phyloP scores from a whole-genome alignment of 495 filamentous ascomycete genomes.

The Aspergillus wentii region DNA sequence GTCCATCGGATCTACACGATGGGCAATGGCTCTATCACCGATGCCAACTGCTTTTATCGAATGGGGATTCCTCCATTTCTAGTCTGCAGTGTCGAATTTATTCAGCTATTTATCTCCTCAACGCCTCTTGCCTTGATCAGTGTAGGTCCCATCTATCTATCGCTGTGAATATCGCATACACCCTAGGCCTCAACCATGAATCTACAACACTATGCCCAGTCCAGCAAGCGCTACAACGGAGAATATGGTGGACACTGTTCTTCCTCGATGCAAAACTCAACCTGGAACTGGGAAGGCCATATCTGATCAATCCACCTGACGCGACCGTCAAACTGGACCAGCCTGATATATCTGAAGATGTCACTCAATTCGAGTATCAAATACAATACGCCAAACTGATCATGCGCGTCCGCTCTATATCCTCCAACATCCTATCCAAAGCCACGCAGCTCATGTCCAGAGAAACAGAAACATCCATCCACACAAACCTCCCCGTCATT shows the following conservation, averaged over 20 bases:
- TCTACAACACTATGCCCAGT: slow-evolving; percentile 31
- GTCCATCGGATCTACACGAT: too few relatives aligned
- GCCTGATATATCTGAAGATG: too few relatives aligned
- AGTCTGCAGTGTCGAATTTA: slow-evolving; percentile 49
- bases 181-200: slow-evolving; percentile 48
- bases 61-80: slow-evolving; percentile 42
- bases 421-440: too few relatives aligned
- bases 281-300: slow-evolving; percentile 51
- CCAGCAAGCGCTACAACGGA: slow-evolving; percentile 34
- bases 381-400: too few relatives aligned
- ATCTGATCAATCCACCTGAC: too few relatives aligned
- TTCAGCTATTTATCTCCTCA: slow-evolving; percentile 38
- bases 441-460: too few relatives aligned
- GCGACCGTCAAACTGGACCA: too few relatives aligned
- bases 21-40: slow-evolving; percentile 43
- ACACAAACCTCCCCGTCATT: too few relatives aligned
- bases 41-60: slow-evolving; percentile 37
- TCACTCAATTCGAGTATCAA: too few relatives aligned
- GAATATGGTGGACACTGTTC: slow-evolving; percentile 51
- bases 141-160: too few relatives aligned
- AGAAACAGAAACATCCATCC: too few relatives aligned
- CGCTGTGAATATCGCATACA: slow-evolving; percentile 43
- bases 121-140: slow-evolving; percentile 43
- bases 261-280: slow-evolving; percentile 39
- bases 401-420: too few relatives aligned